Evolutionary conservation across 805 yeast genomes (phyloP), one percentile per base, ranked within the genome.

Genomic region (Kodamaea fukazawae): DNA sequence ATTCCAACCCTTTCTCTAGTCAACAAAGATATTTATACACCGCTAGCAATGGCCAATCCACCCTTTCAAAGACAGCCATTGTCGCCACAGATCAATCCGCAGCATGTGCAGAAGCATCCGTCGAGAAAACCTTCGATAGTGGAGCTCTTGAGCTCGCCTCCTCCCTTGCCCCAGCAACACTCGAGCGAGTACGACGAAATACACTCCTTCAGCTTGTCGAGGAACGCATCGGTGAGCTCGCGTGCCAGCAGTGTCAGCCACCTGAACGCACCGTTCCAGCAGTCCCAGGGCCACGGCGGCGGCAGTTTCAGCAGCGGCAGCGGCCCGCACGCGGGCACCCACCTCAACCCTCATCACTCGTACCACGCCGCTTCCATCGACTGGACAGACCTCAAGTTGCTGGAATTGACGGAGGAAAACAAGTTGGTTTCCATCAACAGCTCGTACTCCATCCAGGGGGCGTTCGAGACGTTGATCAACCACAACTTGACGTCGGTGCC

Each of bases 401-500:
- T 75, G 10, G 93, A 86, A 49, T 71, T 93, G 50, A 82, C 89
- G 29, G 95, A 87, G 61, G 71, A 76, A 32, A 89, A 84, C 48
- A 83, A 86, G 58, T 73, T 93, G 50, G 76, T 90, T 35, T 72
- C 80, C 30, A 81, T 89, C 47, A 76, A 76, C 45, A 78, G 82
- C 2, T 63, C 77, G 4, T 68, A 78, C 26, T 79, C 96, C 3
- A 95, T 91, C 15, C 96, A 91, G 60, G 74, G 79, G 41, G 96
- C 98, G 2, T 93, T 86, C 65, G 88, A 89, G 53, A 80, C 83
- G 3, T 71, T 91, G 54, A 73, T 76, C 22, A 65, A 73, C 23
- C 75, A 90, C 60, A 81, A 83, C 47, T 74, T 93, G 54, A 91
- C 96, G 2, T 83, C 95, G 11, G 67, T 93, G 41, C 98, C 99